A percentile compares a stretch with the other conserved stretches of the same genome.
Evolutionary conservation across 1,284 basidiomycete species (phyloP).

Genomic region (Athelia psychrophila): DNA sequence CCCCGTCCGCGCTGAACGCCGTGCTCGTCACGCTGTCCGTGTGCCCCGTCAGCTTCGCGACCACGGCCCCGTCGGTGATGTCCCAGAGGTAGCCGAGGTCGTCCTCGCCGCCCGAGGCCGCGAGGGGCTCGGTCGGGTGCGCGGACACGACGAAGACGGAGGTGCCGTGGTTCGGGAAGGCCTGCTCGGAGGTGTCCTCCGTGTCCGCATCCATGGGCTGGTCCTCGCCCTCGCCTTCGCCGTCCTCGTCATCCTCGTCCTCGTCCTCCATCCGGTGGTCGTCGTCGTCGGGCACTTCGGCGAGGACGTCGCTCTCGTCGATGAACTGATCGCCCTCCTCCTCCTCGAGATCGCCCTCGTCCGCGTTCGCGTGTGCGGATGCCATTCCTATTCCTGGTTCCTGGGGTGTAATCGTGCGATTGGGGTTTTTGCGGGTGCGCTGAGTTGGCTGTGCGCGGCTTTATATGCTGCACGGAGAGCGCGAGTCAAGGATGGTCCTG

Average conservation of each 20-base stretch:
- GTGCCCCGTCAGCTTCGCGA: conserved; percentile 88
- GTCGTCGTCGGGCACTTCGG: conserved; percentile 65
- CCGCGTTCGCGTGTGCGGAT: conserved; percentile 32
- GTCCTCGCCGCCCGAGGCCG: conserved; percentile 93
- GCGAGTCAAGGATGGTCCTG: too few relatives aligned
- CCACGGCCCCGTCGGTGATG: conserved; percentile 75
- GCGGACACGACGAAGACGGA: conserved; percentile 87
- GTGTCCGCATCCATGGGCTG: conserved; percentile 10
- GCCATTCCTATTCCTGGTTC: conserved; percentile 9
- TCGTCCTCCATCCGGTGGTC: conserved; percentile 78
- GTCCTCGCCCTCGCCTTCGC: conserved; percentile 36
- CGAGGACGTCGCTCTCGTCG: conserved; percentile 56
- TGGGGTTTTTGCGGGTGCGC: neutral
- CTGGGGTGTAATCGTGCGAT: conserved; percentile 10
- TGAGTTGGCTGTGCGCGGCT: too few relatives aligned
- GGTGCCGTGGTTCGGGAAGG: conserved; percentile 57
- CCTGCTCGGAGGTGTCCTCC: conserved; percentile 66
- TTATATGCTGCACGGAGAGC: too few relatives aligned
- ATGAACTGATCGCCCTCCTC: conserved; percentile 53
- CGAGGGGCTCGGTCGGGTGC: conserved; percentile 86
- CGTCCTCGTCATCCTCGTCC: conserved; percentile 52
- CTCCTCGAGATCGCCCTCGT: conserved; percentile 37
- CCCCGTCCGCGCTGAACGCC: conserved; percentile 85
- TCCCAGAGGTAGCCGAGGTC: conserved; percentile 95
- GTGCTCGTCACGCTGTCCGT: conserved; percentile 86